Base-by-base conservation (phyloP, 805 yeast species). In the Helenozyma rhizophorensis region DNA sequence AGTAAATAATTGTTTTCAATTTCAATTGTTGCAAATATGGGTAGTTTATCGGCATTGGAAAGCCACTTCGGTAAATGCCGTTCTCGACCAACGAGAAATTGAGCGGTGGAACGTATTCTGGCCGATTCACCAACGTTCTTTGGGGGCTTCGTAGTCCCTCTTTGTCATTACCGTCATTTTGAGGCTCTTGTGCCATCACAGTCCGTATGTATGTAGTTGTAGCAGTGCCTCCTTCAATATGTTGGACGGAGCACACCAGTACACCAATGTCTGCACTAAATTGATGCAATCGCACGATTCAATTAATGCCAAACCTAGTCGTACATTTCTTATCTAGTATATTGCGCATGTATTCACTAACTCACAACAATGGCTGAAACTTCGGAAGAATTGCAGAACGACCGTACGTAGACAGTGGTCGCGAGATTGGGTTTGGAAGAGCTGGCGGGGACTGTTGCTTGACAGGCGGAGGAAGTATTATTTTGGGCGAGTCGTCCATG, bases 81-180 rank as follows among this genome's bases (percentile, higher is more conserved):
- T 86, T 88, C 39, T 85, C 96, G 2, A 93, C 96, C 14, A 86
- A 74, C 1, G 95, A 76, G 50, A 90, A 90, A 57, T 87, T 89
- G 45, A 93, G 68, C 1, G 98, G 98, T 4, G 98, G 98, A 1
- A 89, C 94, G 30, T 55, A 55, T 9, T 38, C 29, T 3, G n/a
- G n/a, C n/a, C n/a, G n/a, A n/a, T n/a, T n/a, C n/a, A n/a, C n/a
- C n/a, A n/a, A n/a, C n/a, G n/a, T n/a, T n/a, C n/a, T n/a, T n/a
- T n/a, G n/a, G n/a, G n/a, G n/a, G n/a, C n/a, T n/a, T n/a, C n/a
- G n/a, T n/a, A n/a, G n/a, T n/a, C n/a, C n/a, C n/a, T n/a, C n/a
- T n/a, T n/a, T n/a, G n/a, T n/a, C n/a, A n/a, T n/a, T n/a, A n/a
- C n/a, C n/a, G n/a, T n/a, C n/a, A n/a, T n/a, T n/a, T n/a, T n/a